Percentiles rank a stretch among this genome's conserved stretches.
These are phyloP conservation scores for Globisporangium paroecandrum DNA, from an alignment of 352 stramenopile species.

Conservation along the genomic window DNA sequence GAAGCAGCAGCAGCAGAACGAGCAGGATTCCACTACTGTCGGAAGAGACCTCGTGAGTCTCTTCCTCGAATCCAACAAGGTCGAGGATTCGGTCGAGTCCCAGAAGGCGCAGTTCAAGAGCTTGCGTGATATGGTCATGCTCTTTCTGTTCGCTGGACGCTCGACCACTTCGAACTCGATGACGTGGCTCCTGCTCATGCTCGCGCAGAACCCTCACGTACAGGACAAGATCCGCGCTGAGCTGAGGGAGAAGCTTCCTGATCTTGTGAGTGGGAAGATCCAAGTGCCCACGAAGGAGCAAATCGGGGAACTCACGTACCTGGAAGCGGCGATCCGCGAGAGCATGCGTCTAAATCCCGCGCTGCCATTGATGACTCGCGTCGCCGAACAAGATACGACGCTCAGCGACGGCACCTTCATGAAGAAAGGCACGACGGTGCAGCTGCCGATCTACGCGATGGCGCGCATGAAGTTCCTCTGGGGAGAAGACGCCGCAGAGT, in stretches of 20 bases:
- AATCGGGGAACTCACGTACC: conserved; percentile 44
- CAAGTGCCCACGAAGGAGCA: conserved; percentile 41
- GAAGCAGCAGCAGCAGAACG: conserved; percentile 1
- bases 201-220: conserved; percentile 58
- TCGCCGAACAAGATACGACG: conserved; percentile 41
- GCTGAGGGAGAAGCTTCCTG: conserved; percentile 35
- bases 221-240: conserved; percentile 45
- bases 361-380: conserved; percentile 29
- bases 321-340: conserved; percentile 63
- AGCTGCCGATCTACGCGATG: conserved; percentile 46
- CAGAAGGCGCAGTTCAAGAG: conserved; percentile 23
- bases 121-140: conserved; percentile 63
- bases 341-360: conserved; percentile 59
- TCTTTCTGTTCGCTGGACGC: conserved; percentile 65
- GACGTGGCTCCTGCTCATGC: conserved; percentile 76
- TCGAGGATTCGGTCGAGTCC: background rate
- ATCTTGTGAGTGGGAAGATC: conserved; percentile 23
- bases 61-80: conserved; percentile 6
- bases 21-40: too few species aligned
- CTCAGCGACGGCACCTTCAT: conserved; percentile 54
- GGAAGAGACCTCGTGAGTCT: conserved; percentile 9
- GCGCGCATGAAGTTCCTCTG: conserved; percentile 33
- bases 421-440: conserved; percentile 27
- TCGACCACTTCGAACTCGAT: conserved; percentile 75
- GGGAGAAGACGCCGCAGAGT: conserved; percentile 34